phyloP scores from a whole-genome alignment of 495 filamentous ascomycete species.

The Aspergillus cavernicola region DNA sequence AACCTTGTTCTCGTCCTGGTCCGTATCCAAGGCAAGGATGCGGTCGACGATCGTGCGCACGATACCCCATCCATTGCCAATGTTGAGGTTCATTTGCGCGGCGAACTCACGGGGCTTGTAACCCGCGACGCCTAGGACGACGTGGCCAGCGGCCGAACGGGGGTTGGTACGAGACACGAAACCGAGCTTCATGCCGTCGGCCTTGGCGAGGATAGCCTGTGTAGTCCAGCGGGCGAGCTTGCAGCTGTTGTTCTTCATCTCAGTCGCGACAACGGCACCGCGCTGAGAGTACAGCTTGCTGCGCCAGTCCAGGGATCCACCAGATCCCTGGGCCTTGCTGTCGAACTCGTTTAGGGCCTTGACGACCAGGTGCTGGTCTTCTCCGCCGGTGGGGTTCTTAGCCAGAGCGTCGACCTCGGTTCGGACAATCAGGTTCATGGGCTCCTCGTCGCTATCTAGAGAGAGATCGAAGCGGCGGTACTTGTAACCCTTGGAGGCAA shows the following conservation, averaged over 20 bases:
- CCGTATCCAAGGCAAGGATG: slow-evolving; percentile 55
- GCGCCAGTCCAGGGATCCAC: slow-evolving; percentile 93
- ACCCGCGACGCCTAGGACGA: slow-evolving; percentile 90
- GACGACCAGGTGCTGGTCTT: slow-evolving; percentile 85
- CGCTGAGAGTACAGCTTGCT: slow-evolving; percentile 87
- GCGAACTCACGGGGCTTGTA: slow-evolving; percentile 98
- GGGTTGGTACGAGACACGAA: slow-evolving; percentile 94
- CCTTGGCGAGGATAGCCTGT: slow-evolving; percentile 91
- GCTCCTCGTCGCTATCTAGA: slow-evolving; percentile 84
- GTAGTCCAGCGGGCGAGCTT: slow-evolving; percentile 97
- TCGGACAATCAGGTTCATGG: slow-evolving; percentile 85
- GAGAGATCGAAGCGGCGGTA: slow-evolving; percentile 96
- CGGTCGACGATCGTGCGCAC: slow-evolving; percentile 96
- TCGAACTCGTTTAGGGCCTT: slow-evolving; percentile 99
- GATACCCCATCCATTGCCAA: slow-evolving; percentile 98
- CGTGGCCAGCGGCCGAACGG: slow-evolving; percentile 82
- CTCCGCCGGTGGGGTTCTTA: slow-evolving; percentile 84
- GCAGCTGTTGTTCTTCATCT: slow-evolving; percentile 99
- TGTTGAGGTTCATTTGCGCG: slow-evolving; percentile 93
- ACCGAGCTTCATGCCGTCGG: slow-evolving; percentile 97
- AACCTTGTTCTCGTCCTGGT: slow-evolving; percentile 64
- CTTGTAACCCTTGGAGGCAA: slow-evolving; percentile 95
- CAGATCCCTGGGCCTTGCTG: slow-evolving; percentile 90
- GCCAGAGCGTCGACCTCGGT: slow-evolving; percentile 95
- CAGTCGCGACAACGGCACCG: slow-evolving; percentile 96